Evolutionary conservation across 805 yeast species (phyloP).

Genomic region (Sugiyamaella boreocaroliniensis): DNA sequence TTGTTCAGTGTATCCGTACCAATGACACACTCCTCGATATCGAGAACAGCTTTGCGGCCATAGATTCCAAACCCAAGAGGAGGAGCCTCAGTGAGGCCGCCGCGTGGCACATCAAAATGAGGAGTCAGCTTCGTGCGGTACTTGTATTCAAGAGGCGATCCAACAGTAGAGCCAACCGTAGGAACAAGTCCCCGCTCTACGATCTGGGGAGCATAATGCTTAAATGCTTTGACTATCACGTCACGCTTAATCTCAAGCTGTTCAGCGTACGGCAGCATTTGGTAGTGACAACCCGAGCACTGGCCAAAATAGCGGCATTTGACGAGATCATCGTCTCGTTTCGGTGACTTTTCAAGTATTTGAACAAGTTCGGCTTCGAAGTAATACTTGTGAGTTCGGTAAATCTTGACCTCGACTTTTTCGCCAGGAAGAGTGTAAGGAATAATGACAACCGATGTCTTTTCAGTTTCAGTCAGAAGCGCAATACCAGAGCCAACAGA

Average conservation of each 20-base stretch:
- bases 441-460: slow-evolving; percentile 53
- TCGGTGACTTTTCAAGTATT: slow-evolving; percentile 38
- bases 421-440: slow-evolving; percentile 93
- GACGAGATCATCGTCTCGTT: slow-evolving; percentile 51
- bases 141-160: slow-evolving; percentile 67
- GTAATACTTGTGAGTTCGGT: slow-evolving; percentile 68
- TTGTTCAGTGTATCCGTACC: slow-evolving; percentile 74
- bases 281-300: slow-evolving; percentile 95
- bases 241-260: slow-evolving; percentile 68
- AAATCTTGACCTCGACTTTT: slow-evolving; percentile 57
- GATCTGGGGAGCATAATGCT: slow-evolving; percentile 42
- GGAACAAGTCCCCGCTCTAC: slow-evolving; percentile 40
- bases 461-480: slow-evolving; percentile 40
- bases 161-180: slow-evolving; percentile 52
- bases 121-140: slow-evolving; percentile 95
- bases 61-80: slow-evolving; percentile 84
- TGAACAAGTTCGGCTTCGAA: slow-evolving; percentile 68
- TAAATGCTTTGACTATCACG: slow-evolving; percentile 77
- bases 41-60: slow-evolving; percentile 63
- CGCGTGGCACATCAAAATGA: slow-evolving; percentile 77
- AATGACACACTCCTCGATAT: slow-evolving; percentile 89
- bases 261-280: slow-evolving; percentile 61
- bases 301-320: slow-evolving; percentile 81
- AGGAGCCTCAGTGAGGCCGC: slow-evolving; percentile 41
- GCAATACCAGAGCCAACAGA: slow-evolving; percentile 87